These are phyloP conservation scores for Arabidopsis hybrid DNA, from an alignment of 441 rosid genomes.

Conservation along the genomic window DNA sequence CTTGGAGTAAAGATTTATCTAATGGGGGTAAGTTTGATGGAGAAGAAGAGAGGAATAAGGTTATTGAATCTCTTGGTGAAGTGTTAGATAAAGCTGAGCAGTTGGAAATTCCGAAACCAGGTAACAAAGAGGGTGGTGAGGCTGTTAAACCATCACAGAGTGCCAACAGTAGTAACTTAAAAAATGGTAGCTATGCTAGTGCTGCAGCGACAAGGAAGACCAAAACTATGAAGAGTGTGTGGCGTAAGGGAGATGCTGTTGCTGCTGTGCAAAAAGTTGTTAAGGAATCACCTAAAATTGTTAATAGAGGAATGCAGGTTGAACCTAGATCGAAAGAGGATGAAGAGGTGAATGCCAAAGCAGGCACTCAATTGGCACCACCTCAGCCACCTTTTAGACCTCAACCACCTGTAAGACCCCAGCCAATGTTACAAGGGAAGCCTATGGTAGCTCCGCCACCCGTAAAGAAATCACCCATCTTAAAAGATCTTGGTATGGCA, in stretches of 20 bases:
- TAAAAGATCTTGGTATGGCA: conserved; percentile 87
- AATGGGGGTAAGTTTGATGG: conserved; percentile 49
- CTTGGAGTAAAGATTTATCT: conserved; percentile 44
- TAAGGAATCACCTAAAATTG: conserved; percentile 59
- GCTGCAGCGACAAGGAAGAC: conserved; percentile 50
- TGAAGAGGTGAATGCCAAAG: conserved; percentile 46
- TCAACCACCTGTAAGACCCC: conserved; percentile 68
- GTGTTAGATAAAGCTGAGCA: conserved; percentile 94
- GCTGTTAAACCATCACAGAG: conserved; percentile 47
- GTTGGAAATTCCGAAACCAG: conserved; percentile 61
- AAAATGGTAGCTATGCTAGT: conserved; percentile 43
- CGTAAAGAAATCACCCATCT: conserved; percentile 58
- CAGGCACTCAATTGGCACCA: conserved; percentile 49
- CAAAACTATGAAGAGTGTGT: conserved; percentile 88
- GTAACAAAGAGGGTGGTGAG: conserved; percentile 47
- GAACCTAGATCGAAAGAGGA: conserved; percentile 46
- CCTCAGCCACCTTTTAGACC: conserved; percentile 65
- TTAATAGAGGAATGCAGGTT: conserved; percentile 42
- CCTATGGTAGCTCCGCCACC: conserved; percentile 76
- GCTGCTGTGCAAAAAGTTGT: conserved; percentile 68
- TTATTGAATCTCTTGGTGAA: conserved; percentile 85
- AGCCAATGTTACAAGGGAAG: conserved; percentile 74
- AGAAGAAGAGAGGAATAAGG: conserved; percentile 71
- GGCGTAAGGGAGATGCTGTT: conserved; percentile 92
- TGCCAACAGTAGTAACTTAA: conserved; percentile 42